Evolutionary conservation across 2,329 filamentous ascomycete species (phyloP).

Genomic region (Ilyonectria sp.): DNA sequence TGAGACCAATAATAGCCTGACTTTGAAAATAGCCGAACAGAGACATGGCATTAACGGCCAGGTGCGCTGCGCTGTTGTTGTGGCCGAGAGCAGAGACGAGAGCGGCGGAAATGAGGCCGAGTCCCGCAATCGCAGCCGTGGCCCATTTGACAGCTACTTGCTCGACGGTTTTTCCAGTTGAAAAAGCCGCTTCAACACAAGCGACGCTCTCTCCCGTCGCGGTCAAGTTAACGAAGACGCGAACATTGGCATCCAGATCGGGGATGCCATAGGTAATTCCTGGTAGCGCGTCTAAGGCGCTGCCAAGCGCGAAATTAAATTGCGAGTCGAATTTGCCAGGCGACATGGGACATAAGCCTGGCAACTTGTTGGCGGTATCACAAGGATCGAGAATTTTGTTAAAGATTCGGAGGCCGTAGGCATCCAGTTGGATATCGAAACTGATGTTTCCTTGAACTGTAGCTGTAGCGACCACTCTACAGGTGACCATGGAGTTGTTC

Average conservation of each 20-base stretch:
- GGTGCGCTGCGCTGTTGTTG: constrained; percentile 93
- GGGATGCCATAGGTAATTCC: constrained; percentile 90
- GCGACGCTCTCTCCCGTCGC: constrained; percentile 76
- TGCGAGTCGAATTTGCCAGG: constrained; percentile 83
- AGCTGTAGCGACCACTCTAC: constrained; percentile 86
- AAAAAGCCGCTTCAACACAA: constrained; percentile 89
- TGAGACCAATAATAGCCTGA: constrained; percentile 91
- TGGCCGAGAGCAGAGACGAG: constrained; percentile 92
- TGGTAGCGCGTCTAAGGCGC: constrained; percentile 77
- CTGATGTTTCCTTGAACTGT: constrained; percentile 85
- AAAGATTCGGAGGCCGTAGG: constrained; percentile 85
- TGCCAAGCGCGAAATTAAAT: constrained; percentile 75
- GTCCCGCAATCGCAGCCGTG: constrained; percentile 87
- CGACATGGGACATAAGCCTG: constrained; percentile 91
- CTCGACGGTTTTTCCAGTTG: constrained; percentile 93
- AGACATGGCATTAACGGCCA: constrained; percentile 92
- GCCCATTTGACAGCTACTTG: constrained; percentile 90
- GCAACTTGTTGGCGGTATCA: constrained; percentile 66
- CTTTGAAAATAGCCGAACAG: constrained; percentile 95
- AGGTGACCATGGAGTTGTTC: constrained; percentile 77
- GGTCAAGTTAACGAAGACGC: constrained; percentile 83
- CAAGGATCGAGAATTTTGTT: constrained; percentile 82
- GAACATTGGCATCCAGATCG: constrained; percentile 89
- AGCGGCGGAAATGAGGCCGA: constrained; percentile 87
- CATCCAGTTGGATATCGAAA: constrained; percentile 82